These are phyloP conservation scores for Herpomyces periplanetae DNA, from an alignment of 2,329 filamentous ascomycete genomes.

Conservation along the genomic window DNA sequence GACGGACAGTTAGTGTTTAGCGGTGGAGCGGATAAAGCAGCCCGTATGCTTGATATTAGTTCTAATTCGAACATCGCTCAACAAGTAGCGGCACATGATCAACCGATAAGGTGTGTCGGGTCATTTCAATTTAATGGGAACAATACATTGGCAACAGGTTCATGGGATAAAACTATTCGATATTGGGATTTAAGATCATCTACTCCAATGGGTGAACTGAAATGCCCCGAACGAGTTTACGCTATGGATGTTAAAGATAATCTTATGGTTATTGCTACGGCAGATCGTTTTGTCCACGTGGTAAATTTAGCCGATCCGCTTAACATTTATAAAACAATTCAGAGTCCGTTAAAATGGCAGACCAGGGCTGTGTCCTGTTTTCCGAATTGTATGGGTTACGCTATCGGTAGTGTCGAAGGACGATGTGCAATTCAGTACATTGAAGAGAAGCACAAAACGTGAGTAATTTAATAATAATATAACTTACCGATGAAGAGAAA, in stretches of 20 bases:
- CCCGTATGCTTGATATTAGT: slow-evolving; percentile 48
- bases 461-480: slow-evolving; percentile 10
- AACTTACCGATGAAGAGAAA: no score
- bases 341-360: slow-evolving; percentile 93
- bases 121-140: slow-evolving; percentile 17
- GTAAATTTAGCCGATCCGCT: slow-evolving; percentile 56
- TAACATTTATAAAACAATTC: slow-evolving; percentile 78
- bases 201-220: slow-evolving; percentile 21
- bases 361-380: slow-evolving; percentile 85
- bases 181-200: slow-evolving; percentile 43
- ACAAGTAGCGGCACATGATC: slow-evolving; percentile 49
- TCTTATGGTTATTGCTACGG: slow-evolving; percentile 60
- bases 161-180: slow-evolving; percentile 62
- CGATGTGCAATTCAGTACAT: slow-evolving; percentile 94
- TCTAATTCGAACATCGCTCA: slow-evolving; percentile 12
- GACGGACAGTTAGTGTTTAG: slow-evolving; percentile 65
- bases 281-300: slow-evolving; percentile 82
- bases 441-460: slow-evolving; percentile 44
- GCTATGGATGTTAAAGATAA: slow-evolving; percentile 65
- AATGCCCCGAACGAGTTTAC: slow-evolving; percentile 42
- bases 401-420: slow-evolving; percentile 80
- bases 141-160: slow-evolving; percentile 61
- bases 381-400: slow-evolving; percentile 57
- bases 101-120: slow-evolving; percentile 37
- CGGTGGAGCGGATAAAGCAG: slow-evolving; percentile 57